Evolutionary conservation across 106 monocot species (phyloP).

Genomic region (Platanthera guangdongensis): DNA sequence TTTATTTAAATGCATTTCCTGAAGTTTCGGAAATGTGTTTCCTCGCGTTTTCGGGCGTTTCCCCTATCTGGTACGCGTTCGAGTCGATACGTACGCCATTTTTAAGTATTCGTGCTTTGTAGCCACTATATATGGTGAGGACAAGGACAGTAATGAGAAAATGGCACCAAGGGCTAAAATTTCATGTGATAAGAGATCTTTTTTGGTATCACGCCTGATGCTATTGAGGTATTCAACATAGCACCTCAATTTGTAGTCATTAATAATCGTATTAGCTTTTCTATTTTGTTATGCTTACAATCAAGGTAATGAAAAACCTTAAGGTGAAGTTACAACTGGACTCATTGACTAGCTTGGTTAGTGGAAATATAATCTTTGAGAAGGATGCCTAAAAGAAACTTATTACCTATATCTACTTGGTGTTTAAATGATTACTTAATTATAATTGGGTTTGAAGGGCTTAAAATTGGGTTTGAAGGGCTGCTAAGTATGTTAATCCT

Average conservation of each 20-base stretch:
- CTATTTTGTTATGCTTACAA: not conserved
- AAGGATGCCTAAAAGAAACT: not conserved
- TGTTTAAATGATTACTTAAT: not conserved
- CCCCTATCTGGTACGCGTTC: no score
- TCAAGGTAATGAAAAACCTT: not conserved
- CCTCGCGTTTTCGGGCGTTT: no score
- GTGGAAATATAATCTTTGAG: not conserved
- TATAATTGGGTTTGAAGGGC: not conserved
- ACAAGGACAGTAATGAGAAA: conserved; percentile 19
- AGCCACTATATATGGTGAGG: conserved; percentile 4
- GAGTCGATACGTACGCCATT: no score
- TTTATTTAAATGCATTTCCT: no score
- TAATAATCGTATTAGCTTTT: not conserved
- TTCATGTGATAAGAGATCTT: conserved; percentile 25
- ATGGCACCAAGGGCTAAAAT: conserved; percentile 8
- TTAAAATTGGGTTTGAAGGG: not conserved
- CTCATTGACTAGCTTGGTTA: not conserved
- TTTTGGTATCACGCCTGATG: conserved; percentile 57
- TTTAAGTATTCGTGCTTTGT: no score
- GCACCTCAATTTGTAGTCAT: not conserved
- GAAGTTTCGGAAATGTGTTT: no score
- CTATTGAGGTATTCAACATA: conserved; percentile 45
- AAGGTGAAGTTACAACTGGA: not conserved
- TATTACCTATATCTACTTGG: not conserved
- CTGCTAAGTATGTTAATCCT: not conserved